phyloP scores from a whole-genome alignment of 352 stramenopile genomes.

The Pythium brachiatum region DNA sequence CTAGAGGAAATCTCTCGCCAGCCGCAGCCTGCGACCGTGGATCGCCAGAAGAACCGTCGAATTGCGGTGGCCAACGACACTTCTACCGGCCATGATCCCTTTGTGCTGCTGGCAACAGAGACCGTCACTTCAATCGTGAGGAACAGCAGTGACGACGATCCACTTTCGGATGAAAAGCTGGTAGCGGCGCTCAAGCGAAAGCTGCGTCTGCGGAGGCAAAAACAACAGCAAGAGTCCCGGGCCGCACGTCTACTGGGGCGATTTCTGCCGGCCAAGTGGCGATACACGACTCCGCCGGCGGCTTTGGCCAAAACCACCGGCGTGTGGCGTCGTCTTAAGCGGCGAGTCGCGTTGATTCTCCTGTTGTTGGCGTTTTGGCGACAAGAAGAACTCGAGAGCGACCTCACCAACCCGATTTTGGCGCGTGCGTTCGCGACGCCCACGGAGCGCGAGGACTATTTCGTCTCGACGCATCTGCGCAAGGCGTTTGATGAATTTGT shows the following conservation, averaged over 20 bases:
- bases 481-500: constrained; percentile 45
- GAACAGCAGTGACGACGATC: constrained; percentile 9
- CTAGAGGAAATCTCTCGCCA: neutral
- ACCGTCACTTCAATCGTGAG: neutral
- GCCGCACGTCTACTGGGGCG: neutral
- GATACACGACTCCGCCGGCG: neutral
- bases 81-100: neutral
- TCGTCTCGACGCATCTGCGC: constrained; percentile 35
- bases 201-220: constrained; percentile 4
- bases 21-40: neutral
- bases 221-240: neutral
- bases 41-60: constrained; percentile 11
- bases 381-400: constrained; percentile 42
- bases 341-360: constrained; percentile 23
- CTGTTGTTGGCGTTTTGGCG: constrained; percentile 55
- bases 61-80: neutral
- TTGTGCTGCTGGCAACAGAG: neutral
- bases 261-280: neutral
- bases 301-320: neutral
- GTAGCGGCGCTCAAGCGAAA: constrained; percentile 19
- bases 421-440: constrained; percentile 30
- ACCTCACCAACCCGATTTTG: constrained; percentile 42
- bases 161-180: constrained; percentile 30
- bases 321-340: neutral
- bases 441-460: constrained; percentile 37